A percentile compares a stretch with the other conserved stretches of the same genome.
phyloP scores from a whole-genome alignment of 1,284 basidiomycete species.

The Papiliotrema terrestris region DNA sequence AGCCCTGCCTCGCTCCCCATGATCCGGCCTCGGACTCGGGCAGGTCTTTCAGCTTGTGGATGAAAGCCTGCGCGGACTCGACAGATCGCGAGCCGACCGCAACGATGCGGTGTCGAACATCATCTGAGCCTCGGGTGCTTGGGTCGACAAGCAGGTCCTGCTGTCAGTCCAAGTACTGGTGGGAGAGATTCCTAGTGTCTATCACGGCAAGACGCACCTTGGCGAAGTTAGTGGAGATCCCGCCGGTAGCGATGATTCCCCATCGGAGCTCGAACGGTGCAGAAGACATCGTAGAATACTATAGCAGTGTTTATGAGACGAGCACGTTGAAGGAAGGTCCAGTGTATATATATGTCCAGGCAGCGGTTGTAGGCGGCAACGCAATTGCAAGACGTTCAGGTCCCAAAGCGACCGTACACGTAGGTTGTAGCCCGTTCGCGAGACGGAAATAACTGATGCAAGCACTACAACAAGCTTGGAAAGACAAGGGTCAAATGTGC shows the following conservation, averaged over 20 bases:
- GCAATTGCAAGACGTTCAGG: too few relatives aligned
- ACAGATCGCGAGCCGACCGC: conserved; percentile 76
- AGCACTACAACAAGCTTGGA: too few relatives aligned
- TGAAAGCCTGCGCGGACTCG: conserved; percentile 68
- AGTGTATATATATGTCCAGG: too few relatives aligned
- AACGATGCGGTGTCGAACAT: conserved; percentile 70
- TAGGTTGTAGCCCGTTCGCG: too few relatives aligned
- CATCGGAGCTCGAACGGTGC: conserved; percentile 32
- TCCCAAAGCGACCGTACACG: too few relatives aligned
- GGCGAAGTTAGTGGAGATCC: conserved; percentile 39
- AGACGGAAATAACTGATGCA: too few relatives aligned
- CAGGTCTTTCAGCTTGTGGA: conserved; percentile 50
- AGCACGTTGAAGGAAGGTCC: too few relatives aligned
- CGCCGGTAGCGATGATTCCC: conserved; percentile 51
- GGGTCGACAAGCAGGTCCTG: conserved; percentile 36
- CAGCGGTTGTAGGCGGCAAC: too few relatives aligned
- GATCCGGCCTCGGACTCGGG: conserved; percentile 7
- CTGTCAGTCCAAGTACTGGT: background rate
- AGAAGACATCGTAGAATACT: too few relatives aligned
- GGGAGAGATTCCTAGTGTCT: too few relatives aligned
- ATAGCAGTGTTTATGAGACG: too few relatives aligned
- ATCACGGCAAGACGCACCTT: conserved; percentile 17
- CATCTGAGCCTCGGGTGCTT: conserved; percentile 58
- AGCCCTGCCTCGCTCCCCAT: conserved; percentile 36
- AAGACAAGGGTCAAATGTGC: too few relatives aligned